Percentiles rank a stretch among this genome's conserved stretches.
Evolutionary conservation across 768 basidiomycete genomes (phyloP).

Genomic region (Lactifluus volemus): DNA sequence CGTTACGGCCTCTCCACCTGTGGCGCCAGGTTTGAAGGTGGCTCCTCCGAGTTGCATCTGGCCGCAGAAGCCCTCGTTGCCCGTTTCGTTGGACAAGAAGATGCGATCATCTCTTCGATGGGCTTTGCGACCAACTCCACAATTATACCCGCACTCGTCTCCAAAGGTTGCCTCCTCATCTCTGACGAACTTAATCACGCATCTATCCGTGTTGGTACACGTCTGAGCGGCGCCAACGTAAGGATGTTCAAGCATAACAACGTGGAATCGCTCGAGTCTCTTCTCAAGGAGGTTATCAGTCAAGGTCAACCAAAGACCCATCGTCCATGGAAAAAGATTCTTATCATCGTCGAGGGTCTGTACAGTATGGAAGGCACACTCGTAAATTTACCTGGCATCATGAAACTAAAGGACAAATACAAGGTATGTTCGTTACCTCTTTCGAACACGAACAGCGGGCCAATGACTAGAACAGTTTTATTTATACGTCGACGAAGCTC

Average conservation of each 20-base stretch:
- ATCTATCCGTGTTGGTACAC: conserved; percentile 86
- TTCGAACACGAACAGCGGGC: background rate
- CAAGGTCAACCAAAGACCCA: conserved; percentile 98
- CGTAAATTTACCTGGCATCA: conserved; percentile 69
- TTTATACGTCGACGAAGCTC: conserved; percentile 93
- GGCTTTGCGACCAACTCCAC: conserved; percentile 96
- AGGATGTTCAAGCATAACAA: conserved; percentile 97
- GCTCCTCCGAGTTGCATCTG: conserved; percentile 77
- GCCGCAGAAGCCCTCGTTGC: conserved; percentile 82
- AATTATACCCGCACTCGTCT: conserved; percentile 82
- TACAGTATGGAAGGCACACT: conserved; percentile 99
- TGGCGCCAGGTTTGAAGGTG: conserved; percentile 74
- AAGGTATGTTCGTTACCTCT: conserved; percentile 51
- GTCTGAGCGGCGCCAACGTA: conserved; percentile 81
- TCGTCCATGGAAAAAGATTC: conserved; percentile 98
- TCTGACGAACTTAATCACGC: conserved; percentile 97
- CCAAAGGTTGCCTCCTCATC: conserved; percentile 88
- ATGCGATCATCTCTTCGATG: conserved; percentile 87
- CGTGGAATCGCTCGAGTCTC: conserved; percentile 68
- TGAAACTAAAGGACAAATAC: conserved; percentile 89
- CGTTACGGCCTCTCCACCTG: conserved; percentile 75
- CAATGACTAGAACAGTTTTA: conserved; percentile 58
- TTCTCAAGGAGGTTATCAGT: conserved; percentile 85
- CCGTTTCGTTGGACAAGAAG: conserved; percentile 83
- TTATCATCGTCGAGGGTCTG: conserved; percentile 89